phyloP scores from a whole-genome alignment of 2,329 filamentous ascomycete genomes.

The Elsinoe perseae region DNA sequence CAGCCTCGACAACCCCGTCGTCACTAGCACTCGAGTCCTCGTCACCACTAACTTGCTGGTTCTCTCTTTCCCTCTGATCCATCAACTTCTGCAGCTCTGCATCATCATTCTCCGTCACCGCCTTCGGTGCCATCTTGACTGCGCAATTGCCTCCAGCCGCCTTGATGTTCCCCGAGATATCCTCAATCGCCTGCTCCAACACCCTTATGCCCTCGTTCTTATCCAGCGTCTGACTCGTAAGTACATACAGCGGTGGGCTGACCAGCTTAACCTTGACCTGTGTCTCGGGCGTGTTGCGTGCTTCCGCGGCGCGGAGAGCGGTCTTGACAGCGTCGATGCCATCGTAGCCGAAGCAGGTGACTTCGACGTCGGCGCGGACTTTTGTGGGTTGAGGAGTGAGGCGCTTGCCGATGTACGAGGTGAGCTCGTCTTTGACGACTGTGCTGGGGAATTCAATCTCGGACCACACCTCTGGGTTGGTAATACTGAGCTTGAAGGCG shows the following conservation, averaged over 20 bases:
- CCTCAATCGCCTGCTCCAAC: constrained; percentile 81
- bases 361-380: constrained; percentile 94
- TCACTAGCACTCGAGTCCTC: constrained; percentile 95
- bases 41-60: constrained; percentile 94
- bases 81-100: constrained; percentile 94
- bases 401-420: constrained; percentile 93
- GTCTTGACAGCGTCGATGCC: constrained; percentile 97
- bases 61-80: constrained; percentile 98
- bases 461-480: constrained; percentile 93
- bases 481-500: constrained; percentile 98
- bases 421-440: constrained; percentile 77
- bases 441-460: constrained; percentile 84
- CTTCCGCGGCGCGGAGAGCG: constrained; percentile 83
- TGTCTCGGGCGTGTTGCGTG: constrained; percentile 81
- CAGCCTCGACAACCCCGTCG: constrained; percentile 61
- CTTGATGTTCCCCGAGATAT: constrained; percentile 75
- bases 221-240: constrained; percentile 92
- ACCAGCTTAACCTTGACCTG: constrained; percentile 98
- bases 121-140: constrained; percentile 98
- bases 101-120: constrained; percentile 96
- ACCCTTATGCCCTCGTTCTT: constrained; percentile 78
- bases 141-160: constrained; percentile 68
- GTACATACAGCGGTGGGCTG: constrained; percentile 92
- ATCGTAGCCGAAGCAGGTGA: constrained; percentile 84
- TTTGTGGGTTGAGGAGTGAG: constrained; percentile 98